Evolutionary conservation across 2,329 filamentous ascomycete genomes (phyloP).

Genomic region (Exophiala alcalophila): DNA sequence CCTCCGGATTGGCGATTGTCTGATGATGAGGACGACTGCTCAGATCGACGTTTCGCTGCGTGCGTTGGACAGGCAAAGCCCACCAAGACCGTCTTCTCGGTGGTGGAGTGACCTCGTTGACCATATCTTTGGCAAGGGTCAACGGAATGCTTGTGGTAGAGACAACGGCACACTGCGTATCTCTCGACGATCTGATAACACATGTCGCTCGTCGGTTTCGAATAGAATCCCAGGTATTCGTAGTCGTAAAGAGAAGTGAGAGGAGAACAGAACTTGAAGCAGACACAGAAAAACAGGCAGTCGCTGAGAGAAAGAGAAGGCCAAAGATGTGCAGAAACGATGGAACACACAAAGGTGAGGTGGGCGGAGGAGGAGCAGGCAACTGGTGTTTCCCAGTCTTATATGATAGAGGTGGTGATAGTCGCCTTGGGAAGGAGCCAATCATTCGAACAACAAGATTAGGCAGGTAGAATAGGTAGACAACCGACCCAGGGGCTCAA

Average conservation of each 20-base stretch:
- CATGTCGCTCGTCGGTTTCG: constrained; percentile 54
- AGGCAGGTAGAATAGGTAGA: constrained; percentile 11
- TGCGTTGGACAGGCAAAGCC: constrained; percentile 73
- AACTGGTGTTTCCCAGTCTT: constrained; percentile 18
- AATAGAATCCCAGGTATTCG: constrained; percentile 9
- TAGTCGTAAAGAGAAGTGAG: constrained; percentile 3
- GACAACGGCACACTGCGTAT: constrained; percentile 80
- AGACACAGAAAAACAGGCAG: constrained; percentile 2
- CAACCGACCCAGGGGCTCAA: constrained; percentile 14
- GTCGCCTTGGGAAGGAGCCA: constrained; percentile 25
- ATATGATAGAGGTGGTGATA: constrained; percentile 20
- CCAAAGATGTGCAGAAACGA: constrained; percentile 9
- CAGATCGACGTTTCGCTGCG: constrained; percentile 24
- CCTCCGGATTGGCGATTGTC: constrained; percentile 11
- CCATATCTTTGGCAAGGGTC: constrained; percentile 77
- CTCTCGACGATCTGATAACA: constrained; percentile 84
- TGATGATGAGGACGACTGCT: constrained; percentile 18
- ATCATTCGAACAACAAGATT: constrained; percentile 14
- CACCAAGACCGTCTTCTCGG: constrained; percentile 74
- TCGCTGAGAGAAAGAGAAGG: constrained; percentile 6
- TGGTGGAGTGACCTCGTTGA: constrained; percentile 66
- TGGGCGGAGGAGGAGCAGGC: constrained; percentile 16
- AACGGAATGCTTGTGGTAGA: constrained; percentile 83
- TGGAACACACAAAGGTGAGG: constrained; percentile 16
- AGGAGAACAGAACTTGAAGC: constrained; percentile 5